A percentile compares a stretch with the other conserved stretches of the same genome.
These are phyloP conservation scores for Cryptomeria japonica DNA, from an alignment of 75 land plant species.

Conservation along the genomic window DNA sequence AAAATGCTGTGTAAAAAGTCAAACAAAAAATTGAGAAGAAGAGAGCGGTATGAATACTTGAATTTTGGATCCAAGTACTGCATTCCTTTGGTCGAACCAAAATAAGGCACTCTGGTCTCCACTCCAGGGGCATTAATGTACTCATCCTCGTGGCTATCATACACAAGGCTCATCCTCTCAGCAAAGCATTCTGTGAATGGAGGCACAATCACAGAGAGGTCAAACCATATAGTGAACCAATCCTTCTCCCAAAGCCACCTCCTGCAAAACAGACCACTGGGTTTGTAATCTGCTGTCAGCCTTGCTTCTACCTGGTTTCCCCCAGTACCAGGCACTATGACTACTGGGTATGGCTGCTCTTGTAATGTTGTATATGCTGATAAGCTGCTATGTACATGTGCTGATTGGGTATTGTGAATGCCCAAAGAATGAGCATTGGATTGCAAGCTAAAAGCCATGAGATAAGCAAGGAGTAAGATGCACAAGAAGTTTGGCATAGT, in stretches of 20 bases:
- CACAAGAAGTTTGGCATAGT: background rate
- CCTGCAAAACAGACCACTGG: slow-evolving; percentile 56
- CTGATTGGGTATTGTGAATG: background rate
- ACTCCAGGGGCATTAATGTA: slow-evolving; percentile 79
- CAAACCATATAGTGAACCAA: slow-evolving; percentile 92
- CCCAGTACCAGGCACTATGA: slow-evolving; percentile 85
- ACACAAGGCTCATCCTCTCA: slow-evolving; percentile 66
- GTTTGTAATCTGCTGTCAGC: slow-evolving; percentile 62
- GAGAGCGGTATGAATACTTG: slow-evolving; percentile 38
- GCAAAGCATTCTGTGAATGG: slow-evolving; percentile 84
- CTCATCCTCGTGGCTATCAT: slow-evolving; percentile 51
- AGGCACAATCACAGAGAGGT: slow-evolving; percentile 54
- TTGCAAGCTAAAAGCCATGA: background rate
- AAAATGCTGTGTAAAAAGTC: background rate
- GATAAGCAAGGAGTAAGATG: background rate
- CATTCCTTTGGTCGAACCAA: slow-evolving; percentile 75
- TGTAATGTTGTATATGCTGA: background rate
- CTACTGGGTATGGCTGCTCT: slow-evolving; percentile 50
- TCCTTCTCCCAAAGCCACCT: slow-evolving; percentile 18
- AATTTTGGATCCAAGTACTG: slow-evolving; percentile 75
- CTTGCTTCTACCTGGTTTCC: slow-evolving; percentile 93
- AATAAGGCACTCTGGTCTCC: slow-evolving; percentile 73
- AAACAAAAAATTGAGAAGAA: background rate
- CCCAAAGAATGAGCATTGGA: background rate
- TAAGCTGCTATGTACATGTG: background rate